A percentile compares a stretch with the other conserved stretches of the same genome.
Conservation (phyloP, 768 basidiomycete genomes). For the Mycena floridula region DNA sequence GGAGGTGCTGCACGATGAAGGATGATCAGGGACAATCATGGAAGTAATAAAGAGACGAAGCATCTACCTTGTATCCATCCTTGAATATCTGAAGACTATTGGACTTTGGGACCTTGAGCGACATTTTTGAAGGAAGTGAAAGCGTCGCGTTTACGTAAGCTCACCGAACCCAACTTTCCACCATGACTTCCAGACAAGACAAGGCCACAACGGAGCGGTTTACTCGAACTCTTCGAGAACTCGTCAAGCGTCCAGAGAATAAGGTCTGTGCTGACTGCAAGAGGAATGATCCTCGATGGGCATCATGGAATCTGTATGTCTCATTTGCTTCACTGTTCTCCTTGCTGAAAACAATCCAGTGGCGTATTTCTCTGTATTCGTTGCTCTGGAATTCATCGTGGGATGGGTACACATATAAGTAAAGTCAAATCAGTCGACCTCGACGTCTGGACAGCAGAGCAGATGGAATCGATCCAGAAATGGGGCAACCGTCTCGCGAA, state of each 20-base stretch:
- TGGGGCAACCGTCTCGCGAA: slow-evolving; percentile 96
- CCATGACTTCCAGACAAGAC: slow-evolving; percentile 55
- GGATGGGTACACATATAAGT: slow-evolving; percentile 98
- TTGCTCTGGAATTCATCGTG: slow-evolving; percentile 95
- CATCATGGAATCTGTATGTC: slow-evolving; percentile 94
- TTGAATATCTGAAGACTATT: slow-evolving; percentile 92
- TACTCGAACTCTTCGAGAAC: slow-evolving; percentile 72
- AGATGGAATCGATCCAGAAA: slow-evolving; percentile 91
- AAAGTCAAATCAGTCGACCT: slow-evolving; percentile 97
- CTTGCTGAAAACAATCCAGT: slow-evolving; percentile 28
- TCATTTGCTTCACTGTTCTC: slow-evolving; percentile 3
- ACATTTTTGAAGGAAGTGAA: slow-evolving; percentile 44
- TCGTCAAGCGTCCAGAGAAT: slow-evolving; percentile 87
- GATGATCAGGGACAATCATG: neutral
- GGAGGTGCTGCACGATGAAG: slow-evolving; percentile 67
- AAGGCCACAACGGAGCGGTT: slow-evolving; percentile 81
- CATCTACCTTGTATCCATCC: slow-evolving; percentile 88
- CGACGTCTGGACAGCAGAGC: slow-evolving; percentile 96
- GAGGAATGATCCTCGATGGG: slow-evolving; percentile 97
- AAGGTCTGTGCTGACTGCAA: slow-evolving; percentile 97
- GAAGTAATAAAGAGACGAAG: neutral
- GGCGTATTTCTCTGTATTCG: slow-evolving; percentile 95
- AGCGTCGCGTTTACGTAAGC: too few relatives aligned
- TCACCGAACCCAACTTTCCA: too few relatives aligned
- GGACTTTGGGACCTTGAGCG: slow-evolving; percentile 89